Base-by-base conservation (phyloP, 331 rosid genomes). In the Prunus yedoensis region DNA sequence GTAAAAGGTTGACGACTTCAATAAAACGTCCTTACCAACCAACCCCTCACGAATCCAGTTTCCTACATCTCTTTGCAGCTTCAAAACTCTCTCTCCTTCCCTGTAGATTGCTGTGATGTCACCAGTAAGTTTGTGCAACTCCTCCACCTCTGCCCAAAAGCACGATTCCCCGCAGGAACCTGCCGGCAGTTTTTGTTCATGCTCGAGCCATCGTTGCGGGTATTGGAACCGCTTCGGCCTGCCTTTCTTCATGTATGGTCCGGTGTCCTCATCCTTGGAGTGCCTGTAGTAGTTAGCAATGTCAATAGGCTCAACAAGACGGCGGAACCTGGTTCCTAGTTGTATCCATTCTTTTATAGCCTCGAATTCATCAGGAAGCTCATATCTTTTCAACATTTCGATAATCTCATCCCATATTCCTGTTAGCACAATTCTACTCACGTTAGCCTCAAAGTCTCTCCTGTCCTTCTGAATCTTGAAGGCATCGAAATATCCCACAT, bases 361-460 rank as follows among this genome's bases (percentile, higher is more conserved):
- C 83, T 91, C 98, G 0, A 91, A 89, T 38, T 83, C 90, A 51
- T 94, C 95, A 1, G 97, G 97, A 16, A 91, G 92, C 32, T 89
- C 85, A 20, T 82, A 85, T 56, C 77, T 82, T 59, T 51, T 90
- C 1, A 94, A 61, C 95, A 83, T 87, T 45, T 90, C 92, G 3
- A 83, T 28, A 57, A 90, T 71, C 79, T 86, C 96, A 61, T 91
- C 96, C 95, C 91, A 86, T 10, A 87, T 74, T 1, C 97, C 90
- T 3, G 87, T 90, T 5, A 86, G 85, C 74, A 70, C 89, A 5
- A 86, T 88, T 78, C 98, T 82, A 77, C 54, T 82, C 68, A 88
- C 86, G 47, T 94, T 90, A 54, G 96, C 91, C 10, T 72, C 47
- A 68, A 91, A 90, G 79, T 94, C 96, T 0, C 25, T 77, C 7